phyloP scores from a whole-genome alignment of 2,329 filamentous ascomycete genomes.

The Pseudocercospora eumusae region DNA sequence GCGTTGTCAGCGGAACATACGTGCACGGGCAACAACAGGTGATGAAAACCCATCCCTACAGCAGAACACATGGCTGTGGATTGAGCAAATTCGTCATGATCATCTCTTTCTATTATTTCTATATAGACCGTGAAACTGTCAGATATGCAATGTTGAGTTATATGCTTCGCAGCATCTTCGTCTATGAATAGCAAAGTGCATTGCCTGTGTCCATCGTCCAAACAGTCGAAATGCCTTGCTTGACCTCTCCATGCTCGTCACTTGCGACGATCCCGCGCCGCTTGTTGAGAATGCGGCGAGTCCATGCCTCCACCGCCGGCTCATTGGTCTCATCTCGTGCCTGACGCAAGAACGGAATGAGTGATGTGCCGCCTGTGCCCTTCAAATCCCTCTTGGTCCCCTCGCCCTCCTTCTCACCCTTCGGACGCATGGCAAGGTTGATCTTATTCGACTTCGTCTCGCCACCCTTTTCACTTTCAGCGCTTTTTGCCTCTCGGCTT shows the following conservation, averaged over 20 bases:
- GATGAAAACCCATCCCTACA: background rate
- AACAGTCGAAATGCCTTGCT: slow-evolving; percentile 72
- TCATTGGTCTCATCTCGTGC: slow-evolving; percentile 94
- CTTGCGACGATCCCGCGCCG: slow-evolving; percentile 34
- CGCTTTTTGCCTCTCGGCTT: slow-evolving; percentile 64
- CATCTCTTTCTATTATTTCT: background rate
- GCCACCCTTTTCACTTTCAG: slow-evolving; percentile 34
- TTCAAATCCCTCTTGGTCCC: slow-evolving; percentile 65
- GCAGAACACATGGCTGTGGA: background rate
- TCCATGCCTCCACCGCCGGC: slow-evolving; percentile 74
- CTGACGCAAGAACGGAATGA: slow-evolving; percentile 96
- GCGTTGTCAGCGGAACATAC: background rate
- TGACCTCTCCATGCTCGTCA: slow-evolving; percentile 20
- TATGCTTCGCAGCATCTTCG: slow-evolving; percentile 40
- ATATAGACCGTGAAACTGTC: background rate
- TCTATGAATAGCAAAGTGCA: slow-evolving; percentile 29
- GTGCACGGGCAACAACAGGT: background rate
- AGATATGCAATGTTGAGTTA: background rate
- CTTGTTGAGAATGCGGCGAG: slow-evolving; percentile 58
- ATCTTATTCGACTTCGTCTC: slow-evolving; percentile 50
- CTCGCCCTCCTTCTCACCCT: slow-evolving; percentile 41
- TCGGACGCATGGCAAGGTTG: slow-evolving; percentile 30
- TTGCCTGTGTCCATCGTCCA: slow-evolving; percentile 86
- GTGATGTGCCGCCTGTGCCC: slow-evolving; percentile 87
- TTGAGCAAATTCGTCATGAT: background rate